phyloP scores from a whole-genome alignment of 2,329 filamentous ascomycete genomes.

The Colletotrichum sp. region DNA sequence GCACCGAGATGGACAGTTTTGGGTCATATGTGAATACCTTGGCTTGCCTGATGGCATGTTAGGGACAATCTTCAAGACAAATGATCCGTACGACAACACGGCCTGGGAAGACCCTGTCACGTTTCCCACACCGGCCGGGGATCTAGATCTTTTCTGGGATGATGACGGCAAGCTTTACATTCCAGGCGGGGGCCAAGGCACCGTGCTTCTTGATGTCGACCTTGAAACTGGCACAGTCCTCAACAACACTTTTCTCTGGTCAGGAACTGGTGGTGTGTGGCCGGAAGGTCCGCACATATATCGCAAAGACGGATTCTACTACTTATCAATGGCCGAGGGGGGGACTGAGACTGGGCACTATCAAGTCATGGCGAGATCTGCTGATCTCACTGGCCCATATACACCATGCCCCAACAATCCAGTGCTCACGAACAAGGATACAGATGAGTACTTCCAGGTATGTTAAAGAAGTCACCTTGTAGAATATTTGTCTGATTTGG shows the following conservation, averaged over 20 bases:
- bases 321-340: not conserved
- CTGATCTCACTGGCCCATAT: not conserved
- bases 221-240: not conserved
- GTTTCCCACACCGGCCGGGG: not conserved
- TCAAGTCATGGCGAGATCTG: not conserved
- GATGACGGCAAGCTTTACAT: not conserved
- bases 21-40: not conserved
- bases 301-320: not conserved
- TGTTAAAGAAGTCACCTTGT: not conserved
- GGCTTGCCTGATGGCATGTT: not conserved
- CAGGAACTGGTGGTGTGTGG: not conserved
- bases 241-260: not conserved
- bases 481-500: fast-evolving
- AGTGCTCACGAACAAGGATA: not conserved
- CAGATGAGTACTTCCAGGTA: not conserved
- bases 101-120: not conserved
- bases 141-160: not conserved
- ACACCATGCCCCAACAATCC: not conserved
- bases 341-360: not conserved
- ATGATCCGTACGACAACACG: not conserved
- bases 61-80: not conserved
- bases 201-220: not conserved
- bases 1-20: not conserved
- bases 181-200: not conserved
- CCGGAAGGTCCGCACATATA: not conserved